Evolutionary conservation across 306 rosid species (phyloP).

Genomic region (Vigna unguiculata): DNA sequence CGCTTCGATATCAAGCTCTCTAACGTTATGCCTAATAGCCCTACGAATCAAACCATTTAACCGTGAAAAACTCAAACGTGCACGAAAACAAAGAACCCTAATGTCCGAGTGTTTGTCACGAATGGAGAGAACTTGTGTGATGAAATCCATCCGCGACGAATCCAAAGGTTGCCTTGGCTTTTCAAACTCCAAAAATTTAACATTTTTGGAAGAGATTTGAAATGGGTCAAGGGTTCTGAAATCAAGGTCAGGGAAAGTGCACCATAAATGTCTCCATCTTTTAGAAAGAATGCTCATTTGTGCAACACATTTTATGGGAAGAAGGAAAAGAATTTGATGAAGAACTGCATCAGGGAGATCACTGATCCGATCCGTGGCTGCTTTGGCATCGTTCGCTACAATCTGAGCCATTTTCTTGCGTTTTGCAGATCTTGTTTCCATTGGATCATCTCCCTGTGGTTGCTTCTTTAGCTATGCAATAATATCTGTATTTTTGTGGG

Average conservation of each 20-base stretch:
- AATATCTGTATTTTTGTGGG: background rate
- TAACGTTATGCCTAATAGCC: conserved; percentile 69
- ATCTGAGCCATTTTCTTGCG: conserved; percentile 49
- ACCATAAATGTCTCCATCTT: conserved; percentile 74
- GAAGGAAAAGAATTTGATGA: conserved; percentile 63
- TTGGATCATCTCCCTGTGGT: conserved; percentile 33
- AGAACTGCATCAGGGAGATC: conserved; percentile 82
- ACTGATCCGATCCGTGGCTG: conserved; percentile 59
- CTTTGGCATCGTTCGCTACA: conserved; percentile 10
- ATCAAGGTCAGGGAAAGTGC: conserved; percentile 79
- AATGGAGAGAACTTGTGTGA: conserved; percentile 57
- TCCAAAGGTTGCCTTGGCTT: conserved; percentile 18
- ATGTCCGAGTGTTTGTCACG: conserved; percentile 65
- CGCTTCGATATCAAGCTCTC: conserved; percentile 67
- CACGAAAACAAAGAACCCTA: conserved; percentile 64
- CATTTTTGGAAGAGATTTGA: conserved; percentile 14
- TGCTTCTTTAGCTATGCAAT: background rate
- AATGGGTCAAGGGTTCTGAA: conserved; percentile 59
- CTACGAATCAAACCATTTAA: conserved; percentile 65
- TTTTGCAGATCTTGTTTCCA: conserved; percentile 79
- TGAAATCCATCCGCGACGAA: conserved; percentile 48
- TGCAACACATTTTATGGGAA: conserved; percentile 73
- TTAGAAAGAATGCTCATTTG: conserved; percentile 67
- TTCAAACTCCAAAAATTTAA: conserved; percentile 12
- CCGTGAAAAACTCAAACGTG: conserved; percentile 64